Evolutionary conservation across 495 filamentous ascomycete species (phyloP), one percentile per base, ranked within the genome.

Genomic region (Aspergillus avenaceus): DNA sequence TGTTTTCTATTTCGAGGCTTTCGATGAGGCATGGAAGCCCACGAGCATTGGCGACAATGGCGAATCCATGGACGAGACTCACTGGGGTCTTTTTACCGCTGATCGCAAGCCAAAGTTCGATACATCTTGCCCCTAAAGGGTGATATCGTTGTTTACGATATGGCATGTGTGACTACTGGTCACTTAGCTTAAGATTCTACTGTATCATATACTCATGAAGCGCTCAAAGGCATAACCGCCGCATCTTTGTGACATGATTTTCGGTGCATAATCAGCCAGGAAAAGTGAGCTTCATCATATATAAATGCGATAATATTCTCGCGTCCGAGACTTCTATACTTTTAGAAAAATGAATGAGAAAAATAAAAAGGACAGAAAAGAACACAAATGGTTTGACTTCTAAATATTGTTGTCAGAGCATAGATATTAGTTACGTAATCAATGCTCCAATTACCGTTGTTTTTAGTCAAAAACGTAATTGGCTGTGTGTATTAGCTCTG

Each of bases 1-100:
- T 62, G 81, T 87, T 50, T 92, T 91, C 74, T 86, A 83, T 66
- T 91, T 91, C 58, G 87, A 91, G 77, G 87, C 88, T 38, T 90
- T 87, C 62, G 85, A 88, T 57, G 86, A 89, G 81, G 70, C 80
- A 50, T 90, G 84, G 82, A 92, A 92, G 83, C 86, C 86, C 48
- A 62, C 73, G 22, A 81, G 78, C 62, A 71, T 78, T 54, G 86
- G 85, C 53, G 81, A 88, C 61, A 82, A 85, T 64, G 87, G 87
- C 47, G 57, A 74, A 61, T 54, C 70, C n/a, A 76, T 71, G 56
- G 78, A 86, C 56, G 88, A 92, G 80, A 84, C 78, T 41, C 81
- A 86, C 59, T 92, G 88, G 88, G 88, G 88, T 58, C 80, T 85
- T 6, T 87, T 80, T 76, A 83, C 75, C 21, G 74, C 71, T 1